These are phyloP conservation scores for Elsinoe ampelina DNA, from an alignment of 2,329 filamentous ascomycete species.

Conservation along the genomic window DNA sequence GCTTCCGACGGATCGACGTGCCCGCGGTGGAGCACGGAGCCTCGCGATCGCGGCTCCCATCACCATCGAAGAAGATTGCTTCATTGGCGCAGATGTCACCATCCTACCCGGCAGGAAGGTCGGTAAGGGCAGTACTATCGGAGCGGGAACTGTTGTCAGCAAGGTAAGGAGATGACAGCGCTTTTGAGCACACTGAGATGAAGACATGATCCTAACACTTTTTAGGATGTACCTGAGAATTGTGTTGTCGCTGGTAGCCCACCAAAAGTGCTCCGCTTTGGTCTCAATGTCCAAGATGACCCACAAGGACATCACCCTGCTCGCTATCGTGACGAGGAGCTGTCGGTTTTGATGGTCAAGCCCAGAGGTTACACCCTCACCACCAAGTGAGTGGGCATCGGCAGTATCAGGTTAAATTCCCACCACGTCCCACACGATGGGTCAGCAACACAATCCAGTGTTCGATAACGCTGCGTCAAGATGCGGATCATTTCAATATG, in stretches of 20 bases:
- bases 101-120: conserved; percentile 50
- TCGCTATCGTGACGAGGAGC: conserved; percentile 1
- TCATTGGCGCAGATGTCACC: conserved; percentile 53
- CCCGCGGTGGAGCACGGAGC: conserved; percentile 63
- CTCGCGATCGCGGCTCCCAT: conserved; percentile 62
- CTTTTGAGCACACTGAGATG: conserved; percentile 20
- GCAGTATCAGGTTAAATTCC: too few relatives aligned
- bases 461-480: too few relatives aligned
- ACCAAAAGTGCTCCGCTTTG: conserved; percentile 25
- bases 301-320: conserved; percentile 1
- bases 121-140: conserved; percentile 44
- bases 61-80: conserved; percentile 64
- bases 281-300: conserved; percentile 2
- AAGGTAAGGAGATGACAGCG: conserved; percentile 35
- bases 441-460: too few relatives aligned
- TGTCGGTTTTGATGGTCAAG: conserved; percentile 4
- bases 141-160: conserved; percentile 47
- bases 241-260: conserved; percentile 41
- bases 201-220: not conserved
- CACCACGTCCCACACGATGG: too few relatives aligned
- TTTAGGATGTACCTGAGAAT: conserved; percentile 37
- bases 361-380: not conserved
- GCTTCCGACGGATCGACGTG: conserved; percentile 61
- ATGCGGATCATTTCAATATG: too few relatives aligned
- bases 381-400: not conserved